A percentile compares a stretch with the other conserved stretches of the same genome.
Conservation (phyloP, 139 green algal genomes). For the Chloropicon primus region DNA sequence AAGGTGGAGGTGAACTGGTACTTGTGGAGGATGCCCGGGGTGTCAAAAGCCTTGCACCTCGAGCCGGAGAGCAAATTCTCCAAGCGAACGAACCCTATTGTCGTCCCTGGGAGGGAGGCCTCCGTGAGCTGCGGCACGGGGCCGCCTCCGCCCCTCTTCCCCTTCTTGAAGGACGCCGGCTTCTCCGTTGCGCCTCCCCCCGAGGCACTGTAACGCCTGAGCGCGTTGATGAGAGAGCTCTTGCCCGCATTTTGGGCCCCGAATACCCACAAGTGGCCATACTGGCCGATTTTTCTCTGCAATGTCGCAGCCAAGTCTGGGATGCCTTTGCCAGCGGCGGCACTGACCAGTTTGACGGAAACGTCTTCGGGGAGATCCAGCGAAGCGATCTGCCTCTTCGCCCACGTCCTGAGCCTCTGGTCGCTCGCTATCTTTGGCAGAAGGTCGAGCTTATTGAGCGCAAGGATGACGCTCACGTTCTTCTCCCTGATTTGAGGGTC, state of each 20-base stretch:
- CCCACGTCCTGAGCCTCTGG: conserved; percentile 3
- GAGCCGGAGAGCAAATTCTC: conserved; percentile 54
- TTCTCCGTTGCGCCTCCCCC: background rate
- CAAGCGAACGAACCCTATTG: conserved; percentile 72
- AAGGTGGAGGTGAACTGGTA: conserved; percentile 56
- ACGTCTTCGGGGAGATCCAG: conserved; percentile 2
- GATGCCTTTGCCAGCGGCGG: conserved; percentile 1
- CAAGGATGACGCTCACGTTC: conserved; percentile 58
- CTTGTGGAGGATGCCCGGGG: conserved; percentile 81
- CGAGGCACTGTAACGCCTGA: conserved; percentile 28
- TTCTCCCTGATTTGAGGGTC: conserved; percentile 14
- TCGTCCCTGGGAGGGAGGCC: conserved; percentile 81
- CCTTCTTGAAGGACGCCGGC: background rate
- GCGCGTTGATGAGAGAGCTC: conserved; percentile 81
- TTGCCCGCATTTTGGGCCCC: conserved; percentile 83
- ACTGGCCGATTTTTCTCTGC: conserved; percentile 29
- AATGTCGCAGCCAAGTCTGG: conserved; percentile 23
- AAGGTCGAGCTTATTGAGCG: conserved; percentile 88
- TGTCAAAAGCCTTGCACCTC: conserved; percentile 69
- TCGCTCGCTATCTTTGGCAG: conserved; percentile 35
- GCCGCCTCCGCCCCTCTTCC: background rate
- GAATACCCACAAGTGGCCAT: conserved; percentile 82
- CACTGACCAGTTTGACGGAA: conserved; percentile 20
- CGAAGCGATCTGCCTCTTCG: background rate
- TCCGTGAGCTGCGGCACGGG: conserved; percentile 41